Conservation (phyloP, 73 alveolate species). For the Effrenium voratum region DNA sequence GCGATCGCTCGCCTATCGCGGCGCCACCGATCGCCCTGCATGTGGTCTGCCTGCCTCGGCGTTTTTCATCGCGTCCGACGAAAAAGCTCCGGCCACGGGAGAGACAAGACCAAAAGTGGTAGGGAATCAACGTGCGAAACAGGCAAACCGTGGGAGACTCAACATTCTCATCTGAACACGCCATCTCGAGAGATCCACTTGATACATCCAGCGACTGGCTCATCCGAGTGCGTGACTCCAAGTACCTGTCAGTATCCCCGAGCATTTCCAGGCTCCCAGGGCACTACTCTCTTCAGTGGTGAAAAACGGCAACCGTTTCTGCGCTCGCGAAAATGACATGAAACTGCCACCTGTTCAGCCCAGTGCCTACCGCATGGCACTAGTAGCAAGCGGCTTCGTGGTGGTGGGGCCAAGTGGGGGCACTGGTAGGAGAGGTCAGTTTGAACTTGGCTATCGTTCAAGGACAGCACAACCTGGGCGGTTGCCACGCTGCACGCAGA, state of each 20-base stretch:
- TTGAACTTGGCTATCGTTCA: slow-evolving; percentile 40
- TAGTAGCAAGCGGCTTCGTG: too few relatives aligned
- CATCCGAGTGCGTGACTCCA: too few relatives aligned
- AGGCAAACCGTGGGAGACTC: too few relatives aligned
- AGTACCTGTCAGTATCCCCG: too few relatives aligned
- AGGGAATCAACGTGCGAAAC: too few relatives aligned
- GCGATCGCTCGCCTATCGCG: slow-evolving; percentile 76
- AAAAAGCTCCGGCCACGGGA: neutral
- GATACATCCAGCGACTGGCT: too few relatives aligned
- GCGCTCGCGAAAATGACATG: too few relatives aligned
- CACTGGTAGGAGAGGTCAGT: slow-evolving; percentile 91
- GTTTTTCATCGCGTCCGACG: neutral
- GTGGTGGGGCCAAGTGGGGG: too few relatives aligned
- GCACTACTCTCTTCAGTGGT: too few relatives aligned
- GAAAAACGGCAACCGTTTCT: too few relatives aligned
- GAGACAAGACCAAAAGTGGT: neutral
- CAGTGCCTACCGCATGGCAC: neutral
- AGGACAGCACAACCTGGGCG: slow-evolving; percentile 29
- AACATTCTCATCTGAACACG: too few relatives aligned
- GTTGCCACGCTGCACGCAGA: neutral
- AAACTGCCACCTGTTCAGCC: neutral
- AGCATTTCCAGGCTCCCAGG: neutral
- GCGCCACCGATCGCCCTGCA: slow-evolving; percentile 92
- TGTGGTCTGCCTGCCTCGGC: slow-evolving; percentile 63
- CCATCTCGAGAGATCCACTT: too few relatives aligned